A percentile compares a stretch with the other conserved stretches of the same genome.
Conservation (phyloP, 2,329 filamentous ascomycete species). For the Chrysosphaeria jannelii region DNA sequence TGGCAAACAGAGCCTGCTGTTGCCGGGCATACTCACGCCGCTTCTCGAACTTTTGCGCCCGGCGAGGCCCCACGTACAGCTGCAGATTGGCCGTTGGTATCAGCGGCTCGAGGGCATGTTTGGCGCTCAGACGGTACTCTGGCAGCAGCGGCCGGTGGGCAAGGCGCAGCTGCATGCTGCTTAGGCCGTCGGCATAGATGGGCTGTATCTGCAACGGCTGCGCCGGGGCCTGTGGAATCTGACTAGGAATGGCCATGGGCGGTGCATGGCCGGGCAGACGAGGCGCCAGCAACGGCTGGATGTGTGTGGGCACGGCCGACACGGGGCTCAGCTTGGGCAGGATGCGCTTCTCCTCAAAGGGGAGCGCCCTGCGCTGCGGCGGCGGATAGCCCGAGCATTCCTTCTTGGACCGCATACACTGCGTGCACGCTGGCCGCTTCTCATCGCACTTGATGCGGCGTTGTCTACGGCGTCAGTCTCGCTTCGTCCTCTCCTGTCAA, state of each 20-base stretch:
- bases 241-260: no score
- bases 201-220: no score
- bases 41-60: conserved; percentile 3
- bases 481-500: no score
- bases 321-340: conserved; percentile 14
- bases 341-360: conserved; percentile 17
- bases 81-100: not conserved
- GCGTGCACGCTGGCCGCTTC: conserved; percentile 24
- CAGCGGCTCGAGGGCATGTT: not conserved
- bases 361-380: conserved; percentile 16
- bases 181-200: no score
- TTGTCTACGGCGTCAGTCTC: conserved; percentile 11
- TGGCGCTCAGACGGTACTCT: no score
- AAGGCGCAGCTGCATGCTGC: no score
- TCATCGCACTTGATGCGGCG: conserved; percentile 38
- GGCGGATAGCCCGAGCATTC: conserved; percentile 30
- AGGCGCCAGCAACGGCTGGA: no score
- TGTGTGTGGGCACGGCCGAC: no score
- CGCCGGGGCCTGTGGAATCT: no score
- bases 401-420: conserved; percentile 27
- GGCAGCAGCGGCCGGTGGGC: no score
- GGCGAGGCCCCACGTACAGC: no score
- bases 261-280: no score
- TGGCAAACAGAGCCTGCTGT: conserved; percentile 4
- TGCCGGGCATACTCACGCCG: conserved; percentile 7